Conservation (phyloP, 2,329 filamentous ascomycete species). For the Trichoderma sp. region DNA sequence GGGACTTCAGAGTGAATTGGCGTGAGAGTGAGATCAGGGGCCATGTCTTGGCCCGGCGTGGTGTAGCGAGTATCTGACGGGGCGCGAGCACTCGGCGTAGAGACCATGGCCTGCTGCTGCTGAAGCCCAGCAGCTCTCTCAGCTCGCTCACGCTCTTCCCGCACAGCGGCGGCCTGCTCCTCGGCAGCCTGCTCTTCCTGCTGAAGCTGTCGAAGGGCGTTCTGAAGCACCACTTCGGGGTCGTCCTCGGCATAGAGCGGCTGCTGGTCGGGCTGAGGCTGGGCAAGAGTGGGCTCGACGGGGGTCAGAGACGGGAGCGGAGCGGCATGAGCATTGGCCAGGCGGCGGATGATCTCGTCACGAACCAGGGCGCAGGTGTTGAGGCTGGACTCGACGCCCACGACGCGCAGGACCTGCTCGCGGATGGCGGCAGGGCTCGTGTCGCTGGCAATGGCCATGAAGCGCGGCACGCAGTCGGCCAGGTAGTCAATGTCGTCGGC, state of each 20-base stretch:
- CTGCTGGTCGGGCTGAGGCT: slow-evolving; percentile 37
- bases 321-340: slow-evolving; percentile 26
- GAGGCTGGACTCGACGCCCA: slow-evolving; percentile 55
- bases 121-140: slow-evolving; percentile 39
- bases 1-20: slow-evolving; percentile 53
- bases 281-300: slow-evolving; percentile 29
- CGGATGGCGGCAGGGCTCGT: slow-evolving; percentile 60
- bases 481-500: slow-evolving; percentile 60
- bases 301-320: slow-evolving; percentile 29
- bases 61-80: slow-evolving; percentile 36
- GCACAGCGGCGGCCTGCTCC: slow-evolving; percentile 53
- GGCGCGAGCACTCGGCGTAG: slow-evolving; percentile 31
- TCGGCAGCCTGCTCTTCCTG: slow-evolving; percentile 59
- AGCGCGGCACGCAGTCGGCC: slow-evolving; percentile 57
- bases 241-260: slow-evolving; percentile 52
- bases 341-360: slow-evolving; percentile 53
- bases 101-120: slow-evolving; percentile 34
- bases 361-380: slow-evolving; percentile 56
- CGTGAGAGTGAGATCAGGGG: slow-evolving; percentile 50
- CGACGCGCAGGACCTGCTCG: slow-evolving; percentile 54
- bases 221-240: slow-evolving; percentile 57
- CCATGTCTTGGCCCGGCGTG: slow-evolving; percentile 37
- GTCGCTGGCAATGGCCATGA: slow-evolving; percentile 57
- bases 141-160: slow-evolving; percentile 51
- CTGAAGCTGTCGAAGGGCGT: slow-evolving; percentile 57